A percentile compares a stretch with the other conserved stretches of the same genome.
phyloP scores from a whole-genome alignment of 495 filamentous ascomycete species.

The Hypoxylon perforatum region DNA sequence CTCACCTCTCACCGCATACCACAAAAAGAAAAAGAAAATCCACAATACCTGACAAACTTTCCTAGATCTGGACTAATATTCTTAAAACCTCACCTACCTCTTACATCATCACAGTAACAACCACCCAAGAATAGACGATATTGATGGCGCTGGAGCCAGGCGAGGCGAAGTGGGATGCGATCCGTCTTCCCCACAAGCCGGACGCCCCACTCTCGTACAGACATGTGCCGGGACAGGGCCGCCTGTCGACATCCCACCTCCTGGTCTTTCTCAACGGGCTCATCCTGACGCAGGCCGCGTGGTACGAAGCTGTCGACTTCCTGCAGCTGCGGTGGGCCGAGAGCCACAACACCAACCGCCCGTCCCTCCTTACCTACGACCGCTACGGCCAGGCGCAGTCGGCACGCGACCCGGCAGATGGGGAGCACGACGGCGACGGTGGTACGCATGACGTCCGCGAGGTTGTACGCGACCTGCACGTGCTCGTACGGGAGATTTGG shows the following conservation, averaged over 20 bases:
- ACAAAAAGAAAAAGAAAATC: too few relatives aligned
- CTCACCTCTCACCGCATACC: neutral
- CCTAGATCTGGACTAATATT: neutral
- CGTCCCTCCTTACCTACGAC: constrained; percentile 70
- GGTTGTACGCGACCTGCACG: constrained; percentile 62
- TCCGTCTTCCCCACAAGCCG: constrained; percentile 43
- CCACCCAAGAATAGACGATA: constrained; percentile 12
- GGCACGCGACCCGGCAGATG: constrained; percentile 65
- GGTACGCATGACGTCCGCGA: constrained; percentile 61
- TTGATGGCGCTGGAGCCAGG: constrained; percentile 26
- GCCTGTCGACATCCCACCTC: constrained; percentile 47
- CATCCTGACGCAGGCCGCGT: constrained; percentile 60
- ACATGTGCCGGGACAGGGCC: constrained; percentile 40
- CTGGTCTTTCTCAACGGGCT: constrained; percentile 74
- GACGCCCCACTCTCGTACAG: constrained; percentile 45
- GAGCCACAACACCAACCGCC: constrained; percentile 37
- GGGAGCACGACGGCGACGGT: constrained; percentile 39
- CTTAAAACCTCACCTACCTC: neutral
- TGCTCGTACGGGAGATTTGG: constrained; percentile 58
- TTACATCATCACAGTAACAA: neutral
- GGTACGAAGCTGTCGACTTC: constrained; percentile 58
- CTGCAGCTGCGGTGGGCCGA: constrained; percentile 40
- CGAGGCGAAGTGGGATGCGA: too few relatives aligned
- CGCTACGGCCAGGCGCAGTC: constrained; percentile 72
- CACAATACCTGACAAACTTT: neutral